Conservation (phyloP, 495 filamentous ascomycete genomes). For the Talaromyces proteolyticus region DNA sequence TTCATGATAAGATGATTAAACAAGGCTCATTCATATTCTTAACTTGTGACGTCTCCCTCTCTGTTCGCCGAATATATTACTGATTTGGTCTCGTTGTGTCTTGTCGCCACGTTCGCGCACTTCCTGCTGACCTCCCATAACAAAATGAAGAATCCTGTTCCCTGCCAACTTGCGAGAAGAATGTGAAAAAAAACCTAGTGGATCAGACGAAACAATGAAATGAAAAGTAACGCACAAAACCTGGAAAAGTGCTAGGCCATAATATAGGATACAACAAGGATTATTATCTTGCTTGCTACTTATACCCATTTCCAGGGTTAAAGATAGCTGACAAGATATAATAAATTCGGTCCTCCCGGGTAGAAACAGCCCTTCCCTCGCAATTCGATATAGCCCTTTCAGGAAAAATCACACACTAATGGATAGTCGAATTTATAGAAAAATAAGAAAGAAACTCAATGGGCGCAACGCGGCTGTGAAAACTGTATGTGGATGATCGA, state of each 20-base stretch:
- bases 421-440: background rate
- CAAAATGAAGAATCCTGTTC: constrained; percentile 11
- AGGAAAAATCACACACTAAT: background rate
- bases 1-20: too few species aligned
- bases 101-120: too few species aligned
- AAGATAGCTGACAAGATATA: background rate
- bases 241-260: constrained; percentile 14
- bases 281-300: background rate
- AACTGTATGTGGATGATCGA: background rate
- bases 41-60: too few species aligned
- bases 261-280: constrained; percentile 8
- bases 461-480: background rate
- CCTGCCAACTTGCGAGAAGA: too few species aligned
- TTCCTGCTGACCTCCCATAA: too few species aligned
- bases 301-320: background rate
- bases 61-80: too few species aligned
- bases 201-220: constrained; percentile 23
- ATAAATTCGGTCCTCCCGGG: constrained; percentile 1
- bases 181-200: constrained; percentile 26
- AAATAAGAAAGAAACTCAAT: background rate
- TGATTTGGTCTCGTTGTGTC: too few species aligned
- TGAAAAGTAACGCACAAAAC: constrained; percentile 24
- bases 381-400: background rate
- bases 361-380: constrained; percentile 8
- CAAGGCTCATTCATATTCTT: too few species aligned